Base-by-base conservation (phyloP, 306 rosid species). In the Hylodesmum podocarpum region DNA sequence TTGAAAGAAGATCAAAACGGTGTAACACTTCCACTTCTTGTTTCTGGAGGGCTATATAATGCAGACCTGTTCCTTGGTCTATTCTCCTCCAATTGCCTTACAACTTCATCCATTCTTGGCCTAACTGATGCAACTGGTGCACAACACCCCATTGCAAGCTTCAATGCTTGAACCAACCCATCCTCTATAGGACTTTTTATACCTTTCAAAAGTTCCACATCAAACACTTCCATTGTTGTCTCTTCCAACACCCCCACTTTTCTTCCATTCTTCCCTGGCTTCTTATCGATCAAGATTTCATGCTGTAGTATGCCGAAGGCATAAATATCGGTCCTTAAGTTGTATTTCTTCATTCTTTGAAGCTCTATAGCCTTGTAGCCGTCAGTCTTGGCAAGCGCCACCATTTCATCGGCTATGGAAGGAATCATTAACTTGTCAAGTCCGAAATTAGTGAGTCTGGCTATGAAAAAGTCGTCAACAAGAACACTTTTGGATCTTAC, bases 101-200 rank as follows among this genome's bases (percentile, higher is more conserved):
- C 97, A 70, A 96, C 93, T 82, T 96, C 99, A 4, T 95, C 97
- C 97, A 95, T 95, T 84, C 88, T 80, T 2, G 99, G 99, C 79
- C 99, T 91, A 51, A 96, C 98, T 0, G 98, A 75, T 39, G 94
- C 91, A 74, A 96, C 98, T 3, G 99, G 99, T 36, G 99, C 98
- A 73, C 99, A 96, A 75, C 99, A 96, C 8, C 99, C 99, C 99
- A 96, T 96, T 53, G 98, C 99, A 15, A 96, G 90, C 84, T 96
- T 96, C 87, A 96, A 70, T 14, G 97, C 97, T 39, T 96, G 98
- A 47, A 96, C 78, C 84, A 96, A 66, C 16, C 99, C 99, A 46
- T 96, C 99, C 75, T 96, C 99, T 98, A 93, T 96, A 1, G 97
- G 97, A 73, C 89, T 96, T 54, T 96, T 91, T 50, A 93, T 87